Evolutionary conservation across 768 basidiomycete species (phyloP).

Genomic region (Roridomyces roridus): DNA sequence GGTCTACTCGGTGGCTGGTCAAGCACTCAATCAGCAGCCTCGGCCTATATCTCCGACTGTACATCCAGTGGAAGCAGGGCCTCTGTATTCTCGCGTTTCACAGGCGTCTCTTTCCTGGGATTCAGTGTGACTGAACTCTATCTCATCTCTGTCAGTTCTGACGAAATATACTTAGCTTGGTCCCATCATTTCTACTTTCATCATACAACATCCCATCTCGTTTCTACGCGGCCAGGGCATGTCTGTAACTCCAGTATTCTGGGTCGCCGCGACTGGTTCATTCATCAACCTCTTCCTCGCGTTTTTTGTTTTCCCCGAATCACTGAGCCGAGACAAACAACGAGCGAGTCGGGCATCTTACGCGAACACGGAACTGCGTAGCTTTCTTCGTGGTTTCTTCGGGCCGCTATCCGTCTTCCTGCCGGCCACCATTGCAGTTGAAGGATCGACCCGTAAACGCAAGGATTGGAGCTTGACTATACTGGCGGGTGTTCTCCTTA

Average conservation of each 20-base stretch:
- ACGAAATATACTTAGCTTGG: slow-evolving; percentile 46
- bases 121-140: slow-evolving; percentile 49
- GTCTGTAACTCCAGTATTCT: slow-evolving; percentile 55
- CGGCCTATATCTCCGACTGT: slow-evolving; percentile 85
- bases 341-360: slow-evolving; percentile 35
- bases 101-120: slow-evolving; percentile 80
- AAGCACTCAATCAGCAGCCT: slow-evolving; percentile 75
- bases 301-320: slow-evolving; percentile 75
- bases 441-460: slow-evolving; percentile 43
- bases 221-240: slow-evolving; percentile 23
- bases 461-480: slow-evolving; percentile 86
- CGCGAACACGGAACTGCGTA: slow-evolving; percentile 2
- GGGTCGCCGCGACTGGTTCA: slow-evolving; percentile 49
- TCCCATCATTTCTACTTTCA: slow-evolving; percentile 71
- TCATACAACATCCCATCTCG: slow-evolving; percentile 48
- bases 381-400: slow-evolving; percentile 46
- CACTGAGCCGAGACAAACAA: slow-evolving; percentile 52
- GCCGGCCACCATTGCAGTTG: slow-evolving; percentile 57
- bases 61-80: slow-evolving; percentile 85
- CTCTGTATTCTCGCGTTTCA: slow-evolving; percentile 73
- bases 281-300: slow-evolving; percentile 65
- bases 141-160: neutral
- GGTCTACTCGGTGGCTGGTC: slow-evolving; percentile 79
- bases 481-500: slow-evolving; percentile 67
- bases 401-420: slow-evolving; percentile 76